Evolutionary conservation across 73 alveolate genomes (phyloP).

Genomic region (Paramecium bursaria): DNA sequence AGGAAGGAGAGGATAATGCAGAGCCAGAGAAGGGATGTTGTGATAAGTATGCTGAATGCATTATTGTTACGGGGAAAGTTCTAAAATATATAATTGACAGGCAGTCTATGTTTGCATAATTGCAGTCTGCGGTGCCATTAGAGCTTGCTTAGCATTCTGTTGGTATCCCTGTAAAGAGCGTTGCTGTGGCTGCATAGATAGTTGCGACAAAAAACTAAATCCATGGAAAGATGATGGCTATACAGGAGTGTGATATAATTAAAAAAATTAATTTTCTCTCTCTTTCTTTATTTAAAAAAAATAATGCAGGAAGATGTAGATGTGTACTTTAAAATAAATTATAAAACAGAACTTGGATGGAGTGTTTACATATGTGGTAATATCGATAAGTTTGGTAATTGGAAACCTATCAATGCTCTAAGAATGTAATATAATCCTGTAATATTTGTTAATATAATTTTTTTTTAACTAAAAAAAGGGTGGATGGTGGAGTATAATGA

Average conservation of each 20-base stretch:
- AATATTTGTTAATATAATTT: neutral
- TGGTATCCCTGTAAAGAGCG: slow-evolving; percentile 87
- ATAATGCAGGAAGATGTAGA: too few relatives aligned
- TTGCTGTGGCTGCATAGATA: slow-evolving; percentile 80
- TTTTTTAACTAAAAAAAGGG: too few relatives aligned
- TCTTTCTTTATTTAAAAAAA: too few relatives aligned
- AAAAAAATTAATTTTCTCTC: too few relatives aligned
- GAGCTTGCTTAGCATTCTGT: slow-evolving; percentile 73
- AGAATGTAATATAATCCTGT: slow-evolving; percentile 49
- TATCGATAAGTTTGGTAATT: slow-evolving; percentile 17
- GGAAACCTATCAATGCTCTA: slow-evolving; percentile 25
- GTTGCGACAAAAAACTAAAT: slow-evolving; percentile 77
- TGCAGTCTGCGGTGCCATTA: slow-evolving; percentile 53
- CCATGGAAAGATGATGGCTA: slow-evolving; percentile 81
- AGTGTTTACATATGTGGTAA: slow-evolving; percentile 39
- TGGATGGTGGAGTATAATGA: slow-evolving; percentile 24
- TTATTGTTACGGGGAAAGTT: slow-evolving; percentile 64
- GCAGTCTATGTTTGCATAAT: slow-evolving; percentile 61
- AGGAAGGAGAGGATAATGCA: slow-evolving; percentile 60
- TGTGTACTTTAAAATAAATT: slow-evolving; percentile 28
- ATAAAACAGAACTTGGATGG: slow-evolving; percentile 7
- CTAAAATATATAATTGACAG: neutral
- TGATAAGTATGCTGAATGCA: slow-evolving; percentile 52
- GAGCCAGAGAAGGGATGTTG: slow-evolving; percentile 72
- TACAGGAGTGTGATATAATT: slow-evolving; percentile 56